A percentile compares a stretch with the other conserved stretches of the same genome.
phyloP scores from a whole-genome alignment of 2,329 filamentous ascomycete species.

The Fonsecaea erecta region DNA sequence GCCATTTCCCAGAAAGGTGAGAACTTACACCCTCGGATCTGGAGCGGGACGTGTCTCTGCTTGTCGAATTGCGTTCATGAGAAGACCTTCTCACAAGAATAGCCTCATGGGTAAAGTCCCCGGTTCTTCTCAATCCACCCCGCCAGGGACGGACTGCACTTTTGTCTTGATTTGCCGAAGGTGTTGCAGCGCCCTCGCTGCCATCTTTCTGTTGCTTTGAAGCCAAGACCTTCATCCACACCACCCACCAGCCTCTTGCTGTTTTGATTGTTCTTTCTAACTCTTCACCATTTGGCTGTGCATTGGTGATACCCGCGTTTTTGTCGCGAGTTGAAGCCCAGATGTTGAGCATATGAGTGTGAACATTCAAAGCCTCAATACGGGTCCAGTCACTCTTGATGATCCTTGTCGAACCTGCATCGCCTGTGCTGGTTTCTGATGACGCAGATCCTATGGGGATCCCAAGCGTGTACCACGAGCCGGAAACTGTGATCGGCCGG shows the following conservation, averaged over 20 bases:
- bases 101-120: conserved; percentile 44
- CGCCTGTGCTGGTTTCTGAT: background rate
- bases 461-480: conserved; percentile 38
- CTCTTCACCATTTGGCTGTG: conserved; percentile 48
- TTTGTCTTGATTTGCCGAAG: conserved; percentile 9
- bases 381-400: conserved; percentile 42
- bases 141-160: background rate
- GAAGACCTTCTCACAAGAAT: conserved; percentile 53
- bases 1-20: conserved; percentile 36
- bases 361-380: conserved; percentile 65
- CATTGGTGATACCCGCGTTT: background rate
- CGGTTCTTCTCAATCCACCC: background rate
- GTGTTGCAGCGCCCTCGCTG: conserved; percentile 5
- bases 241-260: conserved; percentile 68
- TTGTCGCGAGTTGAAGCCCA: conserved; percentile 54
- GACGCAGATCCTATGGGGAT: conserved; percentile 34
- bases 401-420: conserved; percentile 11
- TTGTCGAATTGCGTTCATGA: conserved; percentile 42
- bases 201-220: background rate
- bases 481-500: conserved; percentile 30
- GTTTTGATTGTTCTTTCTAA: conserved; percentile 67
- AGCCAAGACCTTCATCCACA: conserved; percentile 59
- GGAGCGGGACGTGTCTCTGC: conserved; percentile 42
- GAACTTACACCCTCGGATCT: conserved; percentile 40
- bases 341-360: conserved; percentile 63